Conservation (phyloP, 2,329 filamentous ascomycete genomes). For the Verticillium zaregamsianum region DNA sequence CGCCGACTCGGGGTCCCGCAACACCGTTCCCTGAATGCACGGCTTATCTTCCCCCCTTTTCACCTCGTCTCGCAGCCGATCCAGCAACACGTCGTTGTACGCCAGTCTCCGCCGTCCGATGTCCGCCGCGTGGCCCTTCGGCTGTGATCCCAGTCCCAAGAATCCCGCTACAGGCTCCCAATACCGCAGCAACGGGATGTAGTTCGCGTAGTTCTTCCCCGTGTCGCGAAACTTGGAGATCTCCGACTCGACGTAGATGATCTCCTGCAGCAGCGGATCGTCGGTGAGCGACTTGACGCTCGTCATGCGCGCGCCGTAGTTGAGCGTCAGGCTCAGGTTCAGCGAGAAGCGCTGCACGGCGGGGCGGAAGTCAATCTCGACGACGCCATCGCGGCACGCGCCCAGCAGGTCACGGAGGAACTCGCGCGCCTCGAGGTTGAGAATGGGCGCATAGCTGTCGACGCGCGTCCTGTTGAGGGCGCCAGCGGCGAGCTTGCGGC, state of each 20-base stretch:
- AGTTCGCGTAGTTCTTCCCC: slow-evolving; percentile 17
- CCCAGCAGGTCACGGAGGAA: slow-evolving; percentile 56
- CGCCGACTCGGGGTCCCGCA: slow-evolving; percentile 61
- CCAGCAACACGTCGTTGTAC: slow-evolving; percentile 15
- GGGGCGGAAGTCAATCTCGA: slow-evolving; percentile 52
- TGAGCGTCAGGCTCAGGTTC: slow-evolving; percentile 60
- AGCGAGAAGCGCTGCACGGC: slow-evolving; percentile 62
- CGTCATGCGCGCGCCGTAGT: slow-evolving; percentile 54
- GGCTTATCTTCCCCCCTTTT: slow-evolving; percentile 57
- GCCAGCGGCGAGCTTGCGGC: slow-evolving; percentile 62
- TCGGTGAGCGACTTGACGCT: slow-evolving; percentile 4
- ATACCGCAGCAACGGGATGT: slow-evolving; percentile 15
- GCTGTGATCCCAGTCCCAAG: neutral
- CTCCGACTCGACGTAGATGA: slow-evolving; percentile 17
- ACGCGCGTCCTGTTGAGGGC: slow-evolving; percentile 62
- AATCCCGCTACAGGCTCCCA: slow-evolving; percentile 2
- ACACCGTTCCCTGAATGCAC: slow-evolving; percentile 62
- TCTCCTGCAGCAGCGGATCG: slow-evolving; percentile 14
- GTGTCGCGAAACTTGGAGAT: slow-evolving; percentile 15
- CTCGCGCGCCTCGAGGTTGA: slow-evolving; percentile 47
- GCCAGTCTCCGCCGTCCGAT: slow-evolving; percentile 17
- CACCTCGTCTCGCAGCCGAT: slow-evolving; percentile 15
- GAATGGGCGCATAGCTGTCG: slow-evolving; percentile 59
- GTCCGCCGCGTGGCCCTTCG: neutral
- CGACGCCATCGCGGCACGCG: slow-evolving; percentile 49